Conservation (phyloP, 345 rosid species). For the Carallia pectinifolia region DNA sequence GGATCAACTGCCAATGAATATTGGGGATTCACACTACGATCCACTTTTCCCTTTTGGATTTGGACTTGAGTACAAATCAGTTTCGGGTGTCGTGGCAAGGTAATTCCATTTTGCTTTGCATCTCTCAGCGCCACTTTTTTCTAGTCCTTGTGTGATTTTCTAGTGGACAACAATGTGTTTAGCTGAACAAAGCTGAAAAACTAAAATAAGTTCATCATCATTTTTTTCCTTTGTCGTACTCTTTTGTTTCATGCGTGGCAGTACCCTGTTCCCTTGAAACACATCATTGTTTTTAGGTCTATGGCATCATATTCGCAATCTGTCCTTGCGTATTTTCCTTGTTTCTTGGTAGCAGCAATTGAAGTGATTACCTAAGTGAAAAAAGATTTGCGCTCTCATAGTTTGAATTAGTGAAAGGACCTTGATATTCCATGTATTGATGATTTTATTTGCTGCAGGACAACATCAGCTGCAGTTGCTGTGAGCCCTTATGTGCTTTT, state of each 20-base stretch:
- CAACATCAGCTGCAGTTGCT: conserved; percentile 44
- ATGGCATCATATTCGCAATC: too few species aligned
- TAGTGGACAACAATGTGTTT: not conserved
- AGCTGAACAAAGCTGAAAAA: too few species aligned
- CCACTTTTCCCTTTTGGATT: conserved; percentile 29
- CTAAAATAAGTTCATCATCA: too few species aligned
- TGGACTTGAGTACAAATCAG: conserved; percentile 19
- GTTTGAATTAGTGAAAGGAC: not conserved
- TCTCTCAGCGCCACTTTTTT: not conserved
- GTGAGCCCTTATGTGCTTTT: conserved; percentile 33
- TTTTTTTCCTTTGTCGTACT: too few species aligned
- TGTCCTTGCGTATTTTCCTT: too few species aligned
- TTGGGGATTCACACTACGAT: conserved; percentile 28
- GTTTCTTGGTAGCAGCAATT: not conserved
- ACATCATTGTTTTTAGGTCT: too few species aligned
- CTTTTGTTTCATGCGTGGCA: too few species aligned
- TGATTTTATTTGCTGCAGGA: conserved; percentile 30
- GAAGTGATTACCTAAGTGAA: not conserved
- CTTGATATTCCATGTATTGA: not conserved
- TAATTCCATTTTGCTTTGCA: not conserved
- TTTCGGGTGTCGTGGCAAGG: conserved; percentile 10
- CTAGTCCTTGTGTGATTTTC: not conserved
- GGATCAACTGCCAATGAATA: conserved; percentile 29
- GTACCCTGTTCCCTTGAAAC: too few species aligned
- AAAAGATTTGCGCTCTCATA: not conserved